These are phyloP conservation scores for Verticillium alfalfae DNA, from an alignment of 2,329 filamentous ascomycete species.

Conservation along the genomic window DNA sequence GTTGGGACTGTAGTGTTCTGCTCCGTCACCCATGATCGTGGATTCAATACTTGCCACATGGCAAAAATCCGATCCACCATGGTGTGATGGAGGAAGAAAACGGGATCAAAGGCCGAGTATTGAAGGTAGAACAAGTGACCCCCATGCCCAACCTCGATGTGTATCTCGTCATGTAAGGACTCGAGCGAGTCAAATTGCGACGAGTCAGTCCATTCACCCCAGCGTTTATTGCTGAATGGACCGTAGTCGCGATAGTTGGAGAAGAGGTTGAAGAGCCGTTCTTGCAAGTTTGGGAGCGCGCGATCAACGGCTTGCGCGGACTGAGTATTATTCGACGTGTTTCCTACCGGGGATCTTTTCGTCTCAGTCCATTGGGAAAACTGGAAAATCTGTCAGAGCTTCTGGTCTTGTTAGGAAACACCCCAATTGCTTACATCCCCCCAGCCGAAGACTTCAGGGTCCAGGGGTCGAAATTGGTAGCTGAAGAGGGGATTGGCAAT, in stretches of 20 bases:
- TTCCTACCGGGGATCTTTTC: constrained; percentile 45
- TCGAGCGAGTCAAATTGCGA: constrained; percentile 59
- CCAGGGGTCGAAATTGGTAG: constrained; percentile 56
- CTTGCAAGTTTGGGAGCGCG: constrained; percentile 48
- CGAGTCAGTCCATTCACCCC: constrained; percentile 41
- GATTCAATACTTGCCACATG: constrained; percentile 72
- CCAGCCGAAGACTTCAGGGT: constrained; percentile 51
- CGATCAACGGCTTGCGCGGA: constrained; percentile 47
- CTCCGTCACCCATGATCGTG: constrained; percentile 58
- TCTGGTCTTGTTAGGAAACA: not conserved
- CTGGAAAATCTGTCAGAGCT: constrained; percentile 23
- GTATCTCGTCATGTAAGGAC: constrained; percentile 58
- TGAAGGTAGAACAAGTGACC: constrained; percentile 68
- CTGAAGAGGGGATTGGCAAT: constrained; percentile 59
- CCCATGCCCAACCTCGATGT: constrained; percentile 50
- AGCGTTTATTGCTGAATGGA: constrained; percentile 64
- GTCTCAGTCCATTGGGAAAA: constrained; percentile 57
- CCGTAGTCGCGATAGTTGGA: constrained; percentile 63
- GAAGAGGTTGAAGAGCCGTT: constrained; percentile 62
- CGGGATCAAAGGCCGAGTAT: constrained; percentile 72
- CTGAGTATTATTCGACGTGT: constrained; percentile 52
- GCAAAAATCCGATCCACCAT: constrained; percentile 72
- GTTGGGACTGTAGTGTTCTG: constrained; percentile 50
- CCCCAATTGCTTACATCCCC: constrained; percentile 41
- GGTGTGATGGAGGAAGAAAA: constrained; percentile 72